Percentiles rank a stretch among this genome's conserved stretches.
These are phyloP conservation scores for Coffea humblotiana DNA, from an alignment of 305 asterid genomes.

Conservation along the genomic window DNA sequence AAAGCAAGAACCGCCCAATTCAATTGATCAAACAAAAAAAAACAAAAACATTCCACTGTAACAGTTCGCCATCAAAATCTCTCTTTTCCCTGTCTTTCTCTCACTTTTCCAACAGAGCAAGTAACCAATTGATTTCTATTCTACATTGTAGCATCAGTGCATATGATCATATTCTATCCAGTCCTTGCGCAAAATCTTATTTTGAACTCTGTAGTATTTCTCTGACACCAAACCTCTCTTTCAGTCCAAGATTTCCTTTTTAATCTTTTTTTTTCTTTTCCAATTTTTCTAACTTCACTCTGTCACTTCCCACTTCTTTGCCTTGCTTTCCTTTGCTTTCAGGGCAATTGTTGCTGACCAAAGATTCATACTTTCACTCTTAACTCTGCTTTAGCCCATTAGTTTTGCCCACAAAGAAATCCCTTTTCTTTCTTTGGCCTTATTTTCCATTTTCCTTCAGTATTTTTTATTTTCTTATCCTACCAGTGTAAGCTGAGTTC, in stretches of 20 bases:
- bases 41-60: constrained; percentile 10
- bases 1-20: constrained; percentile 17
- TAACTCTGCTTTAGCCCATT: not conserved
- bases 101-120: not conserved
- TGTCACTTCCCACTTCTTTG: constrained; percentile 3
- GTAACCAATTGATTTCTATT: constrained; percentile 4
- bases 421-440: not conserved
- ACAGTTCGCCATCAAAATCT: not conserved
- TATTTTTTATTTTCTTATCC: constrained; percentile 16
- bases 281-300: not conserved
- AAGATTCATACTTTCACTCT: not conserved
- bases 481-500: constrained; percentile 1
- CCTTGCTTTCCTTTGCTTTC: not conserved
- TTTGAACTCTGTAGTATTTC: constrained; percentile 20
- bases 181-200: constrained; percentile 20
- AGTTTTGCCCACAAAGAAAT: not conserved
- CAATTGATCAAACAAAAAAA: constrained; percentile 10
- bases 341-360: not conserved
- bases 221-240: constrained; percentile 63
- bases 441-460: not conserved
- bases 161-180: constrained; percentile 13
- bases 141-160: not conserved
- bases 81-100: not conserved
- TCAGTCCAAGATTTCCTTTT: constrained; percentile 62
- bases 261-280: constrained; percentile 5